These are phyloP conservation scores for Bothriochloa decipiens DNA, from an alignment of 176 grass and related monocot species.

Conservation along the genomic window DNA sequence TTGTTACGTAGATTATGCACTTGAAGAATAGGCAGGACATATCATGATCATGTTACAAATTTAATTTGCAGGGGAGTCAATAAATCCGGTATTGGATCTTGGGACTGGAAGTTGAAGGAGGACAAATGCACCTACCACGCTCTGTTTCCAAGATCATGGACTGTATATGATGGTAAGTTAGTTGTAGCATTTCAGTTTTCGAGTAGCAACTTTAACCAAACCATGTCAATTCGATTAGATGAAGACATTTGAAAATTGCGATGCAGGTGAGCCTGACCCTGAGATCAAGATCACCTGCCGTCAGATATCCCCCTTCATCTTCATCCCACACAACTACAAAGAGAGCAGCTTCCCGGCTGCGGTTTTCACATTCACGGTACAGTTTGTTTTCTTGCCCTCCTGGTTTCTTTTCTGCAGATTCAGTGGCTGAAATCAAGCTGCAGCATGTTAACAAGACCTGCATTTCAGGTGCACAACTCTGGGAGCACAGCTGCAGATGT, in stretches of 20 bases:
- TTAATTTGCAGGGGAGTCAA: conserved; percentile 59
- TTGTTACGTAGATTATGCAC: neutral
- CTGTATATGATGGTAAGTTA: conserved; percentile 77
- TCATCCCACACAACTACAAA: conserved; percentile 91
- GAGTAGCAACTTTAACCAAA: neutral
- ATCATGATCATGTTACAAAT: neutral
- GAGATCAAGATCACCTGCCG: conserved; percentile 86
- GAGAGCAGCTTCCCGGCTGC: conserved; percentile 86
- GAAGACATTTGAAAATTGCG: neutral
- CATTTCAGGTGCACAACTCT: conserved; percentile 73
- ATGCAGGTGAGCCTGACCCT: conserved; percentile 77
- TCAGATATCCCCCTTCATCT: conserved; percentile 92
- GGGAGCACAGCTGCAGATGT: conserved; percentile 76
- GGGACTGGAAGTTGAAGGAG: conserved; percentile 93
- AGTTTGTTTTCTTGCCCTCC: neutral
- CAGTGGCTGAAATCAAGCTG: neutral
- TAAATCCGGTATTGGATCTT: conserved; percentile 65
- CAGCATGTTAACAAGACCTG: neutral
- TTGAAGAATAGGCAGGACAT: neutral
- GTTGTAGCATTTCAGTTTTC: neutral
- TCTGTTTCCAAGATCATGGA: conserved; percentile 92
- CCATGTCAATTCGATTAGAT: neutral
- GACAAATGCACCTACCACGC: conserved; percentile 77
- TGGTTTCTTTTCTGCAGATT: neutral
- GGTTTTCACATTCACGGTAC: conserved; percentile 82